Evolutionary conservation across 176 grass and related monocot species (phyloP).

Genomic region (Musa itinerans): DNA sequence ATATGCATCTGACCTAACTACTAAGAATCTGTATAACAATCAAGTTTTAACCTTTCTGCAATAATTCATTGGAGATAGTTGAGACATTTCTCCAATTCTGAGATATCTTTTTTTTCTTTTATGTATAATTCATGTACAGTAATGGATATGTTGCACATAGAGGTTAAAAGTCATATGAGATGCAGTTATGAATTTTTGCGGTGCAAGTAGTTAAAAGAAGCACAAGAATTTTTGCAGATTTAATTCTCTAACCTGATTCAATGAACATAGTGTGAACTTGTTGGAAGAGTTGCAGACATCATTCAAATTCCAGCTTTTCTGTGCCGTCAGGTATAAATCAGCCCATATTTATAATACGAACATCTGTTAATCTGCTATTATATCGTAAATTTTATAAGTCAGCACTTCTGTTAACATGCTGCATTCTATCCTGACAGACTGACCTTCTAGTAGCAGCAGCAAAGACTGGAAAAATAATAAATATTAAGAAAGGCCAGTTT

Average conservation of each 20-base stretch:
- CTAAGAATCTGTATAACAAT: neutral
- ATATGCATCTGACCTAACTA: neutral
- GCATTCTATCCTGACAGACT: slow-evolving; percentile 45
- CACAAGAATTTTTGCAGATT: slow-evolving; percentile 6
- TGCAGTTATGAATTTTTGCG: no score
- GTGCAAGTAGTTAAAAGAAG: no score
- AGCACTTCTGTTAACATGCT: slow-evolving; percentile 8
- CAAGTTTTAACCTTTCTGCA: neutral
- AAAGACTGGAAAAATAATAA: slow-evolving; percentile 90
- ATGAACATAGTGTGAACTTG: slow-evolving; percentile 70
- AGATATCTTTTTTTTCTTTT: neutral
- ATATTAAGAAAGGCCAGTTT: slow-evolving; percentile 99
- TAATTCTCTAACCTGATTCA: neutral
- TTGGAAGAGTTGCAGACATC: slow-evolving; percentile 91
- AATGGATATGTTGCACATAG: no score
- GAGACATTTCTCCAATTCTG: neutral
- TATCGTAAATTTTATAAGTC: no score
- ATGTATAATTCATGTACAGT: neutral
- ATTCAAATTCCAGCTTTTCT: slow-evolving; percentile 99
- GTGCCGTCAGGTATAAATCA: slow-evolving; percentile 67
- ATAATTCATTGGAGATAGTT: neutral
- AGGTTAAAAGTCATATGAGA: no score
- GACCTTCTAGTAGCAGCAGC: slow-evolving; percentile 88
- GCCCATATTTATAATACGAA: no score
- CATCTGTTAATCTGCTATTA: no score